These are phyloP conservation scores for Chalciporus chontae DNA, from an alignment of 768 basidiomycete species.

Conservation along the genomic window DNA sequence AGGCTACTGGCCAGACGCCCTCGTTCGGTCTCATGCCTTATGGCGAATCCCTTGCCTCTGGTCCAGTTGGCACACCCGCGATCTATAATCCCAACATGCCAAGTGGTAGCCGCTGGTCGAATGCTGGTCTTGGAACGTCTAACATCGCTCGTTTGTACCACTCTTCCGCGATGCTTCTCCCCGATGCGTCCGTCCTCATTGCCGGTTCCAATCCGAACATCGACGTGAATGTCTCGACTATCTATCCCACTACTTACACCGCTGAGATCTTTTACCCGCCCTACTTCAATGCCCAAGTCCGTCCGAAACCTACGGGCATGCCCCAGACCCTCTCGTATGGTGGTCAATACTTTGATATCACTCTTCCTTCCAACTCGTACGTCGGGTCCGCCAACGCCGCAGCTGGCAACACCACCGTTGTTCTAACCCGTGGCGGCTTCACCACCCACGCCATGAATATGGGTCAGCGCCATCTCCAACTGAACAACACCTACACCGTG, in stretches of 20 bases:
- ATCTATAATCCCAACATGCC: conserved; percentile 80
- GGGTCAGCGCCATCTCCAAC: conserved; percentile 80
- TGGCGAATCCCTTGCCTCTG: conserved; percentile 73
- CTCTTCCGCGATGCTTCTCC: conserved; percentile 83
- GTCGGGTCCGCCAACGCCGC: conserved; percentile 63
- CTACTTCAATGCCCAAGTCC: conserved; percentile 69
- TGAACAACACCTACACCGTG: conserved; percentile 84
- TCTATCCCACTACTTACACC: conserved; percentile 75
- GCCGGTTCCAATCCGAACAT: conserved; percentile 94
- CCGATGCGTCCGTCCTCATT: conserved; percentile 81
- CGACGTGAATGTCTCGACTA: conserved; percentile 65
- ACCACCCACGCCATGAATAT: conserved; percentile 88
- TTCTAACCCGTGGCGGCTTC: conserved; percentile 78
- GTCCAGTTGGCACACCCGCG: conserved; percentile 72
- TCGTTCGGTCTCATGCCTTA: conserved; percentile 57
- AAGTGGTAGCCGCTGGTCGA: conserved; percentile 72
- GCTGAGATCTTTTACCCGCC: conserved; percentile 90
- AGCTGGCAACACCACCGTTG: conserved; percentile 73
- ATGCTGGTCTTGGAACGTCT: conserved; percentile 57
- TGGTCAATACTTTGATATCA: conserved; percentile 75
- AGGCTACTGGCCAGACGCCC: conserved; percentile 44
- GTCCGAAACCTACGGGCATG: conserved; percentile 70
- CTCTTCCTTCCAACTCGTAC: conserved; percentile 63
- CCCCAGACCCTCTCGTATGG: conserved; percentile 80
- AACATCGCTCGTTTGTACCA: conserved; percentile 86